Evolutionary conservation across 208 protist species (phyloP).

Genomic region (Trypanosoma congolense): DNA sequence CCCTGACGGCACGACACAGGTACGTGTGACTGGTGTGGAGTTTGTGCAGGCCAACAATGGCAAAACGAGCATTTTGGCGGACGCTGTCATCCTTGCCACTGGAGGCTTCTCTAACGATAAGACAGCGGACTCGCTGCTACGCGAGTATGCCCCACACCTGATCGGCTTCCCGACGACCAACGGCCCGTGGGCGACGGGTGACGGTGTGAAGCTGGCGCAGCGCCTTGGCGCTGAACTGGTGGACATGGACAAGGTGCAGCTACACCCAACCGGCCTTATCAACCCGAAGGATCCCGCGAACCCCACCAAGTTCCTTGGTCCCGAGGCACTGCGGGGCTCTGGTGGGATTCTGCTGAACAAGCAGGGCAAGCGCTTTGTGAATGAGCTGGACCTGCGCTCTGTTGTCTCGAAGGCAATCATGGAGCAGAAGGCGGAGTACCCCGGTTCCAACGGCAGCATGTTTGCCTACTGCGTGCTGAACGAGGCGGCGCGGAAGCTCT

Average conservation of each 20-base stretch:
- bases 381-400: slow-evolving; percentile 91
- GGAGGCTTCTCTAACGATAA: slow-evolving; percentile 65
- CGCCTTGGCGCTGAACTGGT: slow-evolving; percentile 45
- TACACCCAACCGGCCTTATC: slow-evolving; percentile 93
- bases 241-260: slow-evolving; percentile 69
- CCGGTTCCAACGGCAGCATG: slow-evolving; percentile 38
- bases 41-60: slow-evolving; percentile 34
- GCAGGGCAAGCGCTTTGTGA: slow-evolving; percentile 82
- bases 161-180: slow-evolving; percentile 84
- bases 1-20: neutral
- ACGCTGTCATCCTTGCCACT: slow-evolving; percentile 78
- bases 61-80: slow-evolving; percentile 31
- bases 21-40: slow-evolving; percentile 47
- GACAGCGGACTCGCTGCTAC: slow-evolving; percentile 42
- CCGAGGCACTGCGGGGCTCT: slow-evolving; percentile 91
- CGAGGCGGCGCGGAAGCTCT: slow-evolving; percentile 54
- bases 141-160: slow-evolving; percentile 55
- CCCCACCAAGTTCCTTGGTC: slow-evolving; percentile 88
- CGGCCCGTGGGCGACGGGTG: slow-evolving; percentile 69
- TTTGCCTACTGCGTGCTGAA: slow-evolving; percentile 75
- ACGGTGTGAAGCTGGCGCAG: slow-evolving; percentile 69
- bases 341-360: slow-evolving; percentile 89
- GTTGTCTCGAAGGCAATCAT: slow-evolving; percentile 77
- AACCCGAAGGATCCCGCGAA: slow-evolving; percentile 77
- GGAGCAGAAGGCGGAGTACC: slow-evolving; percentile 38